Evolutionary conservation across 768 basidiomycete species (phyloP), one percentile per base, ranked within the genome.

Genomic region (Xanthoconium purpureum): DNA sequence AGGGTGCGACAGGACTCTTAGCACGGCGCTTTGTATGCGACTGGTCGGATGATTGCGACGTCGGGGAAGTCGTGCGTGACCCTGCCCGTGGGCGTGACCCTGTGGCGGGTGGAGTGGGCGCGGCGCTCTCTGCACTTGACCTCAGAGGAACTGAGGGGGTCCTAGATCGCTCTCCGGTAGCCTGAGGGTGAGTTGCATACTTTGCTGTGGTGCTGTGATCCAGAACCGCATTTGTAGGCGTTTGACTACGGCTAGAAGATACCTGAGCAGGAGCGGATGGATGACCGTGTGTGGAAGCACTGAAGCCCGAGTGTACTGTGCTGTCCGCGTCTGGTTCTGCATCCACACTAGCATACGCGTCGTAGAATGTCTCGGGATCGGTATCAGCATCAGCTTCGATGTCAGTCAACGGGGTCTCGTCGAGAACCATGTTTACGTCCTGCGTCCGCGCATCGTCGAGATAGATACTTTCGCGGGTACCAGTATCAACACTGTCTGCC

Each of bases 331-430:
- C 64, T 14, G 49, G 14, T 20, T 63, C 65, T 8, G 48, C 32
- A 40, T 71, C 68, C 2, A 36, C 51, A 13, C 48, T 36, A 24
- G 59, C 38, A 29, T 70, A 73, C 5, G 73, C 76, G 32, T 70
- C 67, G 52, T 83, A 81, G 44, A 76, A 78, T 52, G 72, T 71
- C 66, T 83, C 66, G 1, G 57, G 47, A 13, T 77, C 76, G 32
- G 61, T 65, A 36, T 77, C 76, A n/a, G 59, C 64, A 44, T 73
- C 87, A 29, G 74, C 78, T 29, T 91, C 89, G 20, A 90, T 67
- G 71, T 92, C 91, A 10, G 89, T 91, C 47, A 82, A 75, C 10
- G 90, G 90, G 54, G 71, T 74, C 68, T 93, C 91, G 65, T 94
- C 89, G 56, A 91, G 66, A 36, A 93, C 88, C 63, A 79, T 79